Evolutionary conservation across 495 filamentous ascomycete species (phyloP), one percentile per base, ranked within the genome.

Genomic region (Podospora bellae-mahoneyi): DNA sequence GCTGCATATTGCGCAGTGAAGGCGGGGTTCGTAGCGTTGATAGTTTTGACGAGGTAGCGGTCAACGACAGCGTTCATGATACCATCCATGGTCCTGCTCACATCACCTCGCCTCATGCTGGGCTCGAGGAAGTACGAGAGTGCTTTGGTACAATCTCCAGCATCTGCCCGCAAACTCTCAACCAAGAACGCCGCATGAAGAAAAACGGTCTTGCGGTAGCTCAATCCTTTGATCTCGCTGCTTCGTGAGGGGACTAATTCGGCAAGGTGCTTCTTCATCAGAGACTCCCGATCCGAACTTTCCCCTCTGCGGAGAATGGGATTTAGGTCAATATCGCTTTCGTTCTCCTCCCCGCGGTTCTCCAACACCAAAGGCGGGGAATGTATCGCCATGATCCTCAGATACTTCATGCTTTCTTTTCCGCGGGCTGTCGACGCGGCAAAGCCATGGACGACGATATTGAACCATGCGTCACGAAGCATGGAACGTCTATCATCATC

Each of bases 301-400:
- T 90, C 89, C 13, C 92, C 92, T 64, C 95, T 84, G 65, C 93
- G 87, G 23, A 99, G 84, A 15, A 97, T 90, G 9, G 91, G 94
- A 72, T 97, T 97, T 15, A 97, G 85, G 75, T 98, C 95, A 66
- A 99, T 91, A 71, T 97, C 95, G 74, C 92, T 97, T 79, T 99
- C 95, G 6, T 94, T 80, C 68, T 92, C 91, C 72, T 96, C 92
- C 64, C 92, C 89, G 67, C 91, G 87, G 69, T 92, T 88, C 73
- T 96, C 92, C 10, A 91, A 84, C 20, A 98, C 88, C 64, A 98
- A 78, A 3, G 96, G 90, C 26, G 89, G 90, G 6, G 92, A 96
- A 75, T 96, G 87, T 64, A 90, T 87, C 4, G 95, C 95, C 77
- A 99, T 88, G 59, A 90, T 81, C 34, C 90, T 85, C 23, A 99